These are phyloP conservation scores for Hordeum pubiflorum DNA, from an alignment of 202 grass and related monocot species.

Conservation along the genomic window DNA sequence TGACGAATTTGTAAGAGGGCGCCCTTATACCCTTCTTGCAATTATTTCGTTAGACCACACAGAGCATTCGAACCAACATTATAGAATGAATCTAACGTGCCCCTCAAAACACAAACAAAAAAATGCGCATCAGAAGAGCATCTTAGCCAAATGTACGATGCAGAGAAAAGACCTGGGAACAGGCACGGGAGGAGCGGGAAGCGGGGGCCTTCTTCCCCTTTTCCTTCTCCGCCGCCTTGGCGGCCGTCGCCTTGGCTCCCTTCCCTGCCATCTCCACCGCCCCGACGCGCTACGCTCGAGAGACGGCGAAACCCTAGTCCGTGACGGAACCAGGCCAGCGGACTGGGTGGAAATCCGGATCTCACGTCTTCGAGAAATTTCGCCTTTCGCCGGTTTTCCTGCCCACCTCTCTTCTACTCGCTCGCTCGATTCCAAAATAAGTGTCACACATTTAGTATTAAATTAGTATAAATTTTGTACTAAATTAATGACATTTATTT, in stretches of 20 bases:
- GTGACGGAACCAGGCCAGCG: not conserved
- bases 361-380: constrained; percentile 10
- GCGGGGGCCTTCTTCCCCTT: constrained; percentile 55
- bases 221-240: constrained; percentile 55
- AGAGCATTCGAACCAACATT: not conserved
- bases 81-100: not conserved
- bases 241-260: constrained; percentile 45
- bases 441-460: too few species aligned
- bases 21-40: not conserved
- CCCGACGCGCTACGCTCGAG: not conserved
- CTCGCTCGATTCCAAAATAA: too few species aligned
- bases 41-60: not conserved
- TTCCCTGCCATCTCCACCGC: constrained; percentile 39
- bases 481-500: too few species aligned
- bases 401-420: too few species aligned
- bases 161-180: constrained; percentile 28
- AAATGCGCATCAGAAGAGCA: not conserved
- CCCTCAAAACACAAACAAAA: not conserved
- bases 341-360: not conserved
- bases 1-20: not conserved
- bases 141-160: not conserved
- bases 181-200: constrained; percentile 43
- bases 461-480: too few species aligned
- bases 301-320: not conserved
- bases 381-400: not conserved